These are phyloP conservation scores for Boletus huronensis DNA, from an alignment of 768 basidiomycete species.

Conservation along the genomic window DNA sequence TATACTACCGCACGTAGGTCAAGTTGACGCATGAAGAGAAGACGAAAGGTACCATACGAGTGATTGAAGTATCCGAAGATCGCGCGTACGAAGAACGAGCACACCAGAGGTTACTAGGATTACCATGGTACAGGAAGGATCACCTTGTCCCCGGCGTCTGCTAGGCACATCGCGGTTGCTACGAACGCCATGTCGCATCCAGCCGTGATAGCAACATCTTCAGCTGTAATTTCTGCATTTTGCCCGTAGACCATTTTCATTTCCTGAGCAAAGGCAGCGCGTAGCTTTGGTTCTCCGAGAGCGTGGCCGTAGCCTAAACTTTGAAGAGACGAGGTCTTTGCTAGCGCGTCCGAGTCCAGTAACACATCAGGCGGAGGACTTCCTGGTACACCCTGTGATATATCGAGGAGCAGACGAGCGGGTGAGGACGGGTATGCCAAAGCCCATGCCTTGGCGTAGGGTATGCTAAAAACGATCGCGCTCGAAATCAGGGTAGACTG, in stretches of 20 bases:
- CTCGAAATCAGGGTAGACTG: neutral
- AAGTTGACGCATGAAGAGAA: neutral
- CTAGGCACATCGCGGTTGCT: conserved; percentile 56
- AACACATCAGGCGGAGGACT: conserved; percentile 54
- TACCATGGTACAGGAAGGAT: conserved; percentile 74
- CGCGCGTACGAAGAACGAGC: neutral
- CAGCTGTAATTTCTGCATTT: conserved; percentile 42
- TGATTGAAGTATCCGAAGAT: conserved; percentile 62
- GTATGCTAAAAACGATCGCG: conserved; percentile 40
- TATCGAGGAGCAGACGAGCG: conserved; percentile 54
- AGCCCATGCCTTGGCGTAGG: conserved; percentile 57
- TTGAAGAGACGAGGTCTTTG: conserved; percentile 37
- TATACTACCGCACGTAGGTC: conserved; percentile 47
- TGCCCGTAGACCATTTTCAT: conserved; percentile 57
- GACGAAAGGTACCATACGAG: conserved; percentile 35
- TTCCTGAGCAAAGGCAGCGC: conserved; percentile 54
- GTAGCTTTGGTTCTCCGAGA: conserved; percentile 53
- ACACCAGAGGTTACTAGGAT: neutral
- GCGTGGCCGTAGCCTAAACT: conserved; percentile 57
- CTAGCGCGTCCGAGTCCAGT: conserved; percentile 47
- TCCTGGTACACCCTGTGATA: conserved; percentile 76
- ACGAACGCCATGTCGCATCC: conserved; percentile 76
- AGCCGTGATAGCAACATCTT: conserved; percentile 66
- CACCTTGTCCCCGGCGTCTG: conserved; percentile 67
- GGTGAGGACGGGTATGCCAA: conserved; percentile 39